Conservation (phyloP, 108 stramenopile species). For the Licmophora abbreviata region DNA sequence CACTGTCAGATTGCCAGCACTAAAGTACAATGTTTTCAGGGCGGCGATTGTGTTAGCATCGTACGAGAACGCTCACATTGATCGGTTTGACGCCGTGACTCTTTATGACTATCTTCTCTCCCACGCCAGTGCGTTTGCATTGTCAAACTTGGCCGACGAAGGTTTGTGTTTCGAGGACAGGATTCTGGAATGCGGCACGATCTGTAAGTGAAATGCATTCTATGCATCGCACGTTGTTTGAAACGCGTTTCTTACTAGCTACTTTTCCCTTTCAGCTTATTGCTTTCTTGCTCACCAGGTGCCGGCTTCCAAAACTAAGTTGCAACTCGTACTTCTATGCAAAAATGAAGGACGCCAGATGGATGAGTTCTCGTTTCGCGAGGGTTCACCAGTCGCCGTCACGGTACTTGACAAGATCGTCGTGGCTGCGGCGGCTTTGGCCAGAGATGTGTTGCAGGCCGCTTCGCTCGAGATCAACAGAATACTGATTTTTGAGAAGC, state of each 20-base stretch:
- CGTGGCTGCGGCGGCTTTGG: slow-evolving; percentile 18
- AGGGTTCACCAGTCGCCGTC: slow-evolving; percentile 25
- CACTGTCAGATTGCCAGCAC: too few species aligned
- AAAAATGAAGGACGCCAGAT: slow-evolving; percentile 29
- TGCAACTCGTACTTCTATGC: slow-evolving; percentile 27
- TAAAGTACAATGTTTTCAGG: too few species aligned
- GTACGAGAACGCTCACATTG: too few species aligned
- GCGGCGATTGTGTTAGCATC: too few species aligned
- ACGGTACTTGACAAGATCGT: slow-evolving; percentile 32
- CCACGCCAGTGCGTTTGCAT: too few species aligned
- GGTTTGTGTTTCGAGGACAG: too few species aligned
- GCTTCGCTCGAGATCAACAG: slow-evolving; percentile 21
- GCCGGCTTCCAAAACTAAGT: slow-evolving; percentile 2
- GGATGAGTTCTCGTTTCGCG: slow-evolving; percentile 30
- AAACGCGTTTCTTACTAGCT: not conserved
- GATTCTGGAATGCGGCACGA: too few species aligned
- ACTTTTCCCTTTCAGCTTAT: slow-evolving; percentile 7
- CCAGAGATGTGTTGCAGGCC: slow-evolving; percentile 13
- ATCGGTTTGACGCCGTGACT: too few species aligned
- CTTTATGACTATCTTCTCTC: too few species aligned
- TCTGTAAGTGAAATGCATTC: too few species aligned
- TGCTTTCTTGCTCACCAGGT: slow-evolving; percentile 21
- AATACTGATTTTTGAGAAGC: too few species aligned
- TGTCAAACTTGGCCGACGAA: too few species aligned
- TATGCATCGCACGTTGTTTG: not conserved